Evolutionary conservation across 192 early-diverging fungal genomes (phyloP), one percentile per base, ranked within the genome.

Genomic region (Rhizophagus clarus): DNA sequence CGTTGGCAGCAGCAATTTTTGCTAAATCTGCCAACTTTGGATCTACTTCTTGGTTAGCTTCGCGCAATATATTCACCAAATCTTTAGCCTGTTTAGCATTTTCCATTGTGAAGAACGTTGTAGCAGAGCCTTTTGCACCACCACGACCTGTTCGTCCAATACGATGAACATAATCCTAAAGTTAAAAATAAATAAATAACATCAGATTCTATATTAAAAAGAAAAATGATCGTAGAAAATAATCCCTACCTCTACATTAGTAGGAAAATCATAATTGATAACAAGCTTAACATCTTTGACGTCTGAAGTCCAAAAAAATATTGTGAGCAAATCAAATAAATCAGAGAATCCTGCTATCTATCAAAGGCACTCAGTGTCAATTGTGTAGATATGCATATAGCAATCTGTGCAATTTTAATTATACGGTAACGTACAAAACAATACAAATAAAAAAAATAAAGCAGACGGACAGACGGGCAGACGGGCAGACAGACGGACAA

Each of bases 71-170:
- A 76, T 93, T 93, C 29, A 95, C 90, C 71, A 99, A 86, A 37
- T 95, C 93, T 79, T 94, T 94, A 37, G 94, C 89, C 80, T 90
- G 93, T 76, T 92, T 88, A 75, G 93, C 91, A 85, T 99, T 96
- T 31, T 95, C 93, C 60, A 88, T 84, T 0, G 97, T 98, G 82
- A 99, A 98, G 85, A 98, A 95, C 5, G 97, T 98, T 82, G 97
- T 91, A 22, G 94, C 92, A n/a, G 93, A 91, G 42, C 98, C 98
- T 37, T 88, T 94, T 49, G 89, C 88, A 60, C 97, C 97, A 61
- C 96, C 97, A 83, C 97, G 92, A 66, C 96, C 97, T 40, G 97
- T 99, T 86, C 97, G 94, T 68, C 97, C 97, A 85, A 99, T 97
- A 82, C 97, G 94, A 84, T 96, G 94, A 40, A 94, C 92, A 83